Percentiles rank a stretch among this genome's conserved stretches.
Conservation (phyloP, 164 flowering plant genomes). For the Annona squamosa region DNA sequence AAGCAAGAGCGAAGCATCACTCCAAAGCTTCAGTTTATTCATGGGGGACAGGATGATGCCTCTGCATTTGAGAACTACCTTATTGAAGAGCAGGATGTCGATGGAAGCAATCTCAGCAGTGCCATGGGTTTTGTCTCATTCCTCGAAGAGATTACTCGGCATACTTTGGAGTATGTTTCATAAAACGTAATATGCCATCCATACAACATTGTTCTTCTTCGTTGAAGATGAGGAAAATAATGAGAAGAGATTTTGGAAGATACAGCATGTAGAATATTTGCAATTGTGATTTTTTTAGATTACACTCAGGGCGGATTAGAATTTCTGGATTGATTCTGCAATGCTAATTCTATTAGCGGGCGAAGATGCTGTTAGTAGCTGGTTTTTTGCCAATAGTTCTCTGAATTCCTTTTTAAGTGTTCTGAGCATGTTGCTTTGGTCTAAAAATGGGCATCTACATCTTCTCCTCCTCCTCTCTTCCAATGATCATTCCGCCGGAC, state of each 20-base stretch:
- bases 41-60: conserved; percentile 87
- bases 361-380: neutral
- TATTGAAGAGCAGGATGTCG: conserved; percentile 93
- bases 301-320: neutral
- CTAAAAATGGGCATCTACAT: too few relatives aligned
- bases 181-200: conserved; percentile 5
- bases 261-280: neutral
- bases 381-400: neutral
- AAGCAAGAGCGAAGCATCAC: conserved; percentile 92
- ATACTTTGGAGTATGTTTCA: conserved; percentile 69
- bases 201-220: neutral
- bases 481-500: too few relatives aligned
- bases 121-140: conserved; percentile 85
- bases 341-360: neutral
- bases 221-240: neutral
- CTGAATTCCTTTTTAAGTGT: neutral
- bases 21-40: conserved; percentile 75
- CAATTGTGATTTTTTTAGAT: neutral
- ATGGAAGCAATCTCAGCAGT: conserved; percentile 73
- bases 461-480: too few relatives aligned
- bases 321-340: neutral
- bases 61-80: conserved; percentile 82
- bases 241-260: neutral
- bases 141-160: conserved; percentile 63
- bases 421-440: too few relatives aligned